Conservation (phyloP, 139 green algal genomes). For the Penium margaritaceum region DNA sequence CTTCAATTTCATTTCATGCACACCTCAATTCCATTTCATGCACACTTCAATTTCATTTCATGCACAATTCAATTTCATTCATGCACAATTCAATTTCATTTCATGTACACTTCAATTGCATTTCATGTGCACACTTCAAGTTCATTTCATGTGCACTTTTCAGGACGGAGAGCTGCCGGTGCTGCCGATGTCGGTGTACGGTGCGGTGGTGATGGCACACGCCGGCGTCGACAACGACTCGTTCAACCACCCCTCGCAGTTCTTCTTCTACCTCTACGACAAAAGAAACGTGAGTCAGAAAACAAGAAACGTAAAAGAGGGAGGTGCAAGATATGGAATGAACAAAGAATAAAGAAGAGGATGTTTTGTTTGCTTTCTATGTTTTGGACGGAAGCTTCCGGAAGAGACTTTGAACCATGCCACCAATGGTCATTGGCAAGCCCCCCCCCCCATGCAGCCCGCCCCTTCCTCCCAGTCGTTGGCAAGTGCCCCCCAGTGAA, state of each 20-base stretch:
- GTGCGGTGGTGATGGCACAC: constrained; percentile 46
- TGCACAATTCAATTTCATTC: neutral
- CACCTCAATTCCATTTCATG: neutral
- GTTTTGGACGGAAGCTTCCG: too few relatives aligned
- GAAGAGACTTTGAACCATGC: too few relatives aligned
- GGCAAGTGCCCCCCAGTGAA: too few relatives aligned
- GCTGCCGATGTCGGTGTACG: constrained; percentile 51
- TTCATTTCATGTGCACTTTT: neutral
- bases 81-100: neutral
- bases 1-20: neutral
- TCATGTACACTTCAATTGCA: neutral
- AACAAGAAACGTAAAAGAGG: too few relatives aligned
- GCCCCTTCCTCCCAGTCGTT: too few relatives aligned
- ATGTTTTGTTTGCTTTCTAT: too few relatives aligned
- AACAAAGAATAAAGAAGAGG: too few relatives aligned
- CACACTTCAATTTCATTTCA: neutral
- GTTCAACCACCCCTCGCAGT: constrained; percentile 37
- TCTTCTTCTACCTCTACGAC: constrained; percentile 57
- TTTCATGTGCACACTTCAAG: neutral
- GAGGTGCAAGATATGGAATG: too few relatives aligned
- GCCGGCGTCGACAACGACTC: neutral
- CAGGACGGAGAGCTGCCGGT: constrained; percentile 51
- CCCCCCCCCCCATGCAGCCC: too few relatives aligned
- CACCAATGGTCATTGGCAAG: too few relatives aligned
- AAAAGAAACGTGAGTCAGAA: neutral